Conservation (phyloP, 2,329 filamentous ascomycete species). For the Teratosphaeria pseudoeucalypti region DNA sequence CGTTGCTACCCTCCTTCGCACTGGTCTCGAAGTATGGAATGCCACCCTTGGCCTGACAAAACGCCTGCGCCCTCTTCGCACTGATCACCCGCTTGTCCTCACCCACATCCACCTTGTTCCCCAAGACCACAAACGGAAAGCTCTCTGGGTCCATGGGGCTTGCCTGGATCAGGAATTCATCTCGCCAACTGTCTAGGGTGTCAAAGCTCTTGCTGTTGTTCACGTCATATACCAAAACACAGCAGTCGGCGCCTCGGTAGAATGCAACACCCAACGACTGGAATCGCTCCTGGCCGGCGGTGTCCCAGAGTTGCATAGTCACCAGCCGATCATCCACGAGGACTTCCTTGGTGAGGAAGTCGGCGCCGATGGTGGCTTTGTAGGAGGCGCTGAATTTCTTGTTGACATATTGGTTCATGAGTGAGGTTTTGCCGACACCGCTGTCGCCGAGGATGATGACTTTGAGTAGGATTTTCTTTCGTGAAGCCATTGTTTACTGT, state of each 20-base stretch:
- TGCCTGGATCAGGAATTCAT: constrained; percentile 96
- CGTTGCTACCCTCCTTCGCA: constrained; percentile 96
- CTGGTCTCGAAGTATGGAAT: constrained; percentile 99
- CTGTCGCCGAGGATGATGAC: constrained; percentile 99
- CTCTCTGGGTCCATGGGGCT: constrained; percentile 92
- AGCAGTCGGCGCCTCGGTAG: constrained; percentile 95
- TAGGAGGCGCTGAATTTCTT: constrained; percentile 99
- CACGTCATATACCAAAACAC: constrained; percentile 94
- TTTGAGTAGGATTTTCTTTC: constrained; percentile 38
- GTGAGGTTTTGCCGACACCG: constrained; percentile 96
- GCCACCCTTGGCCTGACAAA: constrained; percentile 92
- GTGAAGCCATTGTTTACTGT: constrained; percentile 6
- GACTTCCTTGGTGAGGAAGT: constrained; percentile 97
- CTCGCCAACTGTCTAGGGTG: constrained; percentile 93
- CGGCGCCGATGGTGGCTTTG: constrained; percentile 97
- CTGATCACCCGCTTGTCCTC: constrained; percentile 96
- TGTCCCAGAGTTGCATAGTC: constrained; percentile 99
- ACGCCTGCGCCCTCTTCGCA: constrained; percentile 90
- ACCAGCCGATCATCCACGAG: constrained; percentile 93
- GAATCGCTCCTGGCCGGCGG: constrained; percentile 92
- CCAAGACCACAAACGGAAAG: constrained; percentile 95
- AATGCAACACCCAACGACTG: constrained; percentile 95
- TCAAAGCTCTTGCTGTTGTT: constrained; percentile 99
- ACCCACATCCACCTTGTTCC: constrained; percentile 98
- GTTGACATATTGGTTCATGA: constrained; percentile 99